Percentiles rank a stretch among this genome's conserved stretches.
phyloP scores from a whole-genome alignment of 2,329 filamentous ascomycete species.

The Karstenula rhodostoma region DNA sequence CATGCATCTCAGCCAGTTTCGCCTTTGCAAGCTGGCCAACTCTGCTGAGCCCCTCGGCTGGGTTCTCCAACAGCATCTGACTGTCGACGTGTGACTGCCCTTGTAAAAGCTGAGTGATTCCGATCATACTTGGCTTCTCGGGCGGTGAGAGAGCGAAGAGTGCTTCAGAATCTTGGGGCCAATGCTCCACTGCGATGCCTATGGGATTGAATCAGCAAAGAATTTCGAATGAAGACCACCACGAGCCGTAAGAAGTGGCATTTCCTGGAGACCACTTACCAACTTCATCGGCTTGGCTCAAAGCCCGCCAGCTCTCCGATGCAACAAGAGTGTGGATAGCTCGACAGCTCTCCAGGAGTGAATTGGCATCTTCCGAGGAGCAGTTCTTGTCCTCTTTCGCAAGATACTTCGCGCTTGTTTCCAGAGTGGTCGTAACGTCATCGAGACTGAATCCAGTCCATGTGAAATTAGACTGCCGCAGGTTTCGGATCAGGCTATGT shows the following conservation, averaged over 20 bases:
- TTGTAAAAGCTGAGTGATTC: constrained; percentile 63
- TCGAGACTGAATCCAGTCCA: constrained; percentile 75
- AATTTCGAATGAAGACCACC: neutral
- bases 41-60: constrained; percentile 32
- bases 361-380: constrained; percentile 64
- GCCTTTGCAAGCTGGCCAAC: constrained; percentile 41
- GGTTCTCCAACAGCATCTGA: constrained; percentile 34
- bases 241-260: neutral
- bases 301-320: constrained; percentile 70
- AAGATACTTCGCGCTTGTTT: constrained; percentile 74
- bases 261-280: constrained; percentile 52
- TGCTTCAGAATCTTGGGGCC: constrained; percentile 67
- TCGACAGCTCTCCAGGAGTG: constrained; percentile 71
- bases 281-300: constrained; percentile 78
- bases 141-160: constrained; percentile 71
- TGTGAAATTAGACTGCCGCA: constrained; percentile 86
- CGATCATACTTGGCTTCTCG: constrained; percentile 62
- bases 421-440: constrained; percentile 70
- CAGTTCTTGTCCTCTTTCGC: constrained; percentile 67
- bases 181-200: constrained; percentile 69
- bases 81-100: constrained; percentile 64
- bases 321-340: constrained; percentile 67
- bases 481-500: constrained; percentile 74
- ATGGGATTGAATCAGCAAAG: neutral
- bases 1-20: constrained; percentile 33